Evolutionary conservation across 352 stramenopile species (phyloP).

Genomic region (Blastocystis sp.): DNA sequence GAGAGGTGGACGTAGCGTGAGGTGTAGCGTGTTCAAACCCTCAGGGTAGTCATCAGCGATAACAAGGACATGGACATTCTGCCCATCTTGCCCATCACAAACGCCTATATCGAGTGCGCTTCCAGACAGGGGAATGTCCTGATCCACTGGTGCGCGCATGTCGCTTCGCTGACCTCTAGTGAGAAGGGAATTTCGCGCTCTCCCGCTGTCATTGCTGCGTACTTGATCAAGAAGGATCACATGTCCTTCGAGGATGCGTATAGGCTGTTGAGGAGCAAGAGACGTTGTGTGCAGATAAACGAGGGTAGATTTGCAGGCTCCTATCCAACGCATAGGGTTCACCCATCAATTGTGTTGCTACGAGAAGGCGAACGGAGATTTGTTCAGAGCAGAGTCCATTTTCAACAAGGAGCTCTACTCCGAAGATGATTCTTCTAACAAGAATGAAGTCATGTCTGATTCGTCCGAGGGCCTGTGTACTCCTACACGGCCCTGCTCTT

Average conservation of each 20-base stretch:
- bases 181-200: slow-evolving; percentile 1
- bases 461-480: no score
- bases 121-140: neutral
- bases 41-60: slow-evolving; percentile 9
- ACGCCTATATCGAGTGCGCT: slow-evolving; percentile 25
- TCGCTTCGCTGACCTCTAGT: neutral
- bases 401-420: no score
- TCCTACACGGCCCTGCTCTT: no score
- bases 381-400: neutral
- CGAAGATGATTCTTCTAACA: no score
- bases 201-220: slow-evolving; percentile 32
- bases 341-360: neutral
- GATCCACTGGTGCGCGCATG: slow-evolving; percentile 55
- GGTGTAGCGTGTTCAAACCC: neutral
- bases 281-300: neutral
- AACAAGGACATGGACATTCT: neutral
- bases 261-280: neutral
- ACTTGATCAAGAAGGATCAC: slow-evolving; percentile 1
- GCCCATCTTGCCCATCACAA: slow-evolving; percentile 16
- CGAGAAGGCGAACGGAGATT: neutral
- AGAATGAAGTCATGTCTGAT: no score
- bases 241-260: neutral
- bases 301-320: neutral
- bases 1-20: neutral
- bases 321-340: slow-evolving; percentile 17